Percentiles rank a stretch among this genome's conserved stretches.
Conservation (phyloP, 2,329 filamentous ascomycete genomes). For the Cordyceps farinosa region DNA sequence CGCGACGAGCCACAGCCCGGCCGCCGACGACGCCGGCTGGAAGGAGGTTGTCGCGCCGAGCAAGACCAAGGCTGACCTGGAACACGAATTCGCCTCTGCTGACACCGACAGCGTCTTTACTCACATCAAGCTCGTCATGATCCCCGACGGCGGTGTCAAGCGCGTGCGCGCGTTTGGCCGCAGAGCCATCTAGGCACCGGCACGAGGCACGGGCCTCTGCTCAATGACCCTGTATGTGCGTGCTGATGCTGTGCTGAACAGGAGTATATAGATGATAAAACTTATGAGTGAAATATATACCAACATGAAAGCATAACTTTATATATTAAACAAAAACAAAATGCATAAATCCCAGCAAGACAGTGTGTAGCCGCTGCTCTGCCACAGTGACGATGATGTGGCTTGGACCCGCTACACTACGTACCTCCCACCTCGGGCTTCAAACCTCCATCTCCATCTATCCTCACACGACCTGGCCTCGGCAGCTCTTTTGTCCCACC, state of each 20-base stretch:
- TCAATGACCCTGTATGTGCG: slow-evolving; percentile 10
- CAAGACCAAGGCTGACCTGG: slow-evolving; percentile 68
- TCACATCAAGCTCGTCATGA: slow-evolving; percentile 86
- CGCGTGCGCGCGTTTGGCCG: slow-evolving; percentile 57
- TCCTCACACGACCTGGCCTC: slow-evolving; percentile 12
- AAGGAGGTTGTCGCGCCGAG: slow-evolving; percentile 61
- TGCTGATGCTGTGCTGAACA: slow-evolving; percentile 14
- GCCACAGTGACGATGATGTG: slow-evolving; percentile 13
- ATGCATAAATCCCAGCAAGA: background rate
- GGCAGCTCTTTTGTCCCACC: background rate
- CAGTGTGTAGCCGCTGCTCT: background rate
- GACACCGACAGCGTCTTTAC: slow-evolving; percentile 62
- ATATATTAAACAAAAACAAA: background rate
- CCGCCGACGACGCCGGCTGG: slow-evolving; percentile 59
- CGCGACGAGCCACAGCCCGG: slow-evolving; percentile 53
- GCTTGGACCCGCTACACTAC: slow-evolving; percentile 16
- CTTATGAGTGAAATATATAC: background rate
- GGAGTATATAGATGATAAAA: slow-evolving; percentile 1
- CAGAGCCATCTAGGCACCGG: slow-evolving; percentile 23
- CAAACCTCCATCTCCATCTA: slow-evolving; percentile 2
- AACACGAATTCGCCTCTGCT: slow-evolving; percentile 61
- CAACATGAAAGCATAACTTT: background rate
- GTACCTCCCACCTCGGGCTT: slow-evolving; percentile 6
- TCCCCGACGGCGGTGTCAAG: slow-evolving; percentile 92
- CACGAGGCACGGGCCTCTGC: background rate